Evolutionary conservation across 495 filamentous ascomycete species (phyloP).

Genomic region (Annulohypoxylon maeteangense): DNA sequence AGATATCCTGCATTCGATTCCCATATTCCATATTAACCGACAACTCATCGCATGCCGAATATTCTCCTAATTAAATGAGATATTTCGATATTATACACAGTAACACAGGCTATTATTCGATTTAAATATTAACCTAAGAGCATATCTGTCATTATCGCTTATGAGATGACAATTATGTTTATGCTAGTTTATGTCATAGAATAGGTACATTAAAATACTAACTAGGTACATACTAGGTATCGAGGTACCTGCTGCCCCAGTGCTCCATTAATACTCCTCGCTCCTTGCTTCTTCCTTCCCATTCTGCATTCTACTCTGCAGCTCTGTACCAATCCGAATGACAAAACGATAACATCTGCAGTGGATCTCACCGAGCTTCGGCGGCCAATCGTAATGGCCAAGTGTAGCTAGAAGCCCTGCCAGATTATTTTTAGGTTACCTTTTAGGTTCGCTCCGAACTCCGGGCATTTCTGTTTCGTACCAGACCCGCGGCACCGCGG

Average conservation of each 20-base stretch:
- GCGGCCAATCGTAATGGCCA: constrained; percentile 19
- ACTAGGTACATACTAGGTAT: not conserved
- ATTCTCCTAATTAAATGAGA: constrained; percentile 23
- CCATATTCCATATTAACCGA: constrained; percentile 30
- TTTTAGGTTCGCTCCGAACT: constrained; percentile 25
- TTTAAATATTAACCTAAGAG: constrained; percentile 1
- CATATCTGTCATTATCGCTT: not conserved
- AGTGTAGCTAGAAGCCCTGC: constrained; percentile 21
- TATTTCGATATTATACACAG: not conserved
- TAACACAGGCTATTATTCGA: constrained; percentile 6
- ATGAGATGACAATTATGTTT: not conserved
- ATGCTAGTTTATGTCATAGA: not conserved
- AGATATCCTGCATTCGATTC: no score
- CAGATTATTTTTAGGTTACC: constrained; percentile 37
- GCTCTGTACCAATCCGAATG: constrained; percentile 2
- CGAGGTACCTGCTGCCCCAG: not conserved
- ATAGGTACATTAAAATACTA: not conserved
- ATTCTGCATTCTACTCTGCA: no score
- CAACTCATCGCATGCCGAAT: constrained; percentile 30
- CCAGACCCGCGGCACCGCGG: constrained; percentile 2
- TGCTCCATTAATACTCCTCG: not conserved
- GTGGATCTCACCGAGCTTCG: constrained; percentile 20
- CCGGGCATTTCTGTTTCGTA: constrained; percentile 9
- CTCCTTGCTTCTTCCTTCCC: constrained; percentile 4
- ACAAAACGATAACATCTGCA: constrained; percentile 2